These are phyloP conservation scores for Lepidium sativum DNA, from an alignment of 345 rosid species.

Conservation along the genomic window DNA sequence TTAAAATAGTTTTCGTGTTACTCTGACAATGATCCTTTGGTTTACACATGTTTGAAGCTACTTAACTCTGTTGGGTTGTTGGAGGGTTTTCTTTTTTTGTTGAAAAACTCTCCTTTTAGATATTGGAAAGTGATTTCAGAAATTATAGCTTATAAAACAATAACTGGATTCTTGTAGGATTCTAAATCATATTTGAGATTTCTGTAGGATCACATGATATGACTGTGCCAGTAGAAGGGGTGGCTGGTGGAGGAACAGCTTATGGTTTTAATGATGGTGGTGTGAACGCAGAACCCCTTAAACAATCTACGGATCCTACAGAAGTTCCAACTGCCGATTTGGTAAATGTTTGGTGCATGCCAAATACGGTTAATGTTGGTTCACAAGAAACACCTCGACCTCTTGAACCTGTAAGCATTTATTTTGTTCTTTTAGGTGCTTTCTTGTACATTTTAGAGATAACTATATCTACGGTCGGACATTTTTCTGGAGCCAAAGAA, in stretches of 20 bases:
- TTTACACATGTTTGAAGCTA: background rate
- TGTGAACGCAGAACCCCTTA: conserved; percentile 28
- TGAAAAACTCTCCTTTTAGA: no score
- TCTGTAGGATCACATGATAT: conserved; percentile 18
- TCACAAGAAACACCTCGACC: conserved; percentile 74
- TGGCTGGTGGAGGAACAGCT: conserved; percentile 97
- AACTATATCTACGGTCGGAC: background rate
- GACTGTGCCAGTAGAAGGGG: conserved; percentile 76
- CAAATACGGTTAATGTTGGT: conserved; percentile 75
- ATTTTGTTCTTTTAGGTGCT: background rate
- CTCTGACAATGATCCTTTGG: background rate
- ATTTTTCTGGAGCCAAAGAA: background rate
- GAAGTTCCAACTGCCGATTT: conserved; percentile 67
- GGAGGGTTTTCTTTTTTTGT: background rate
- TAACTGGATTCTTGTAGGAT: background rate
- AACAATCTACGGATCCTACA: conserved; percentile 49
- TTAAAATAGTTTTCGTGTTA: background rate
- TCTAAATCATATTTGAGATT: background rate
- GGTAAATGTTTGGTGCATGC: conserved; percentile 81
- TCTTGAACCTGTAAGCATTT: conserved; percentile 65
- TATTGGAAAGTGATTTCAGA: background rate
- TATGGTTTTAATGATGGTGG: conserved; percentile 84
- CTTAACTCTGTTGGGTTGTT: background rate
- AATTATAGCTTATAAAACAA: background rate
- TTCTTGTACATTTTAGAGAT: background rate